phyloP scores from a whole-genome alignment of 331 rosid genomes.

The Telfairia occidentalis region DNA sequence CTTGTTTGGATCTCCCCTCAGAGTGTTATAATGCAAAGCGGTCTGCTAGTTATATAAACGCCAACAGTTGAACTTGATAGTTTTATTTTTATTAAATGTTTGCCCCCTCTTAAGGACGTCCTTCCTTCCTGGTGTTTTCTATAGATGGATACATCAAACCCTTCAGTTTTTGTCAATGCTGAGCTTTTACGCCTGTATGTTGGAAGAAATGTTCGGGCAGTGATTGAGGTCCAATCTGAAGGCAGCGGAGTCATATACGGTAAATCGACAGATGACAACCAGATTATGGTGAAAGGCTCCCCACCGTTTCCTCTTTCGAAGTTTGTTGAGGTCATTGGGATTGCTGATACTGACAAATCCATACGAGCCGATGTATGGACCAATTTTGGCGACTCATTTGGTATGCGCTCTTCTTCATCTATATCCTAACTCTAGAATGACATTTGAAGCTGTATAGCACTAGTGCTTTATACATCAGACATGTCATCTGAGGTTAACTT shows the following conservation, averaged over 20 bases:
- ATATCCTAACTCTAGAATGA: neutral
- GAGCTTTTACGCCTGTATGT: conserved; percentile 29
- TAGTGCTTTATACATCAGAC: neutral
- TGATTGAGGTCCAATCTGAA: conserved; percentile 27
- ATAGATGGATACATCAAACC: conserved; percentile 37
- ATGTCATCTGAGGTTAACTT: neutral
- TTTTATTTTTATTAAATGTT: neutral
- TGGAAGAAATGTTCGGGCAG: conserved; percentile 30
- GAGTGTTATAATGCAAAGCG: neutral
- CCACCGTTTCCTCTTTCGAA: conserved; percentile 23
- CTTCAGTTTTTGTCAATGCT: conserved; percentile 37
- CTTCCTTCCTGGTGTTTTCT: conserved; percentile 13
- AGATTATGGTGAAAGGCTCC: conserved; percentile 30
- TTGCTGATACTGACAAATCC: conserved; percentile 39
- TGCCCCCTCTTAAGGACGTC: neutral
- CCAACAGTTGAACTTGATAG: neutral
- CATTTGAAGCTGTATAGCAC: neutral
- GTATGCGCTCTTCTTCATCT: conserved; percentile 4
- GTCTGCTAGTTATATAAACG: neutral
- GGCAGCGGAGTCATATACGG: conserved; percentile 24
- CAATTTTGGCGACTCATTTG: conserved; percentile 36
- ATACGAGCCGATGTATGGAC: conserved; percentile 34
- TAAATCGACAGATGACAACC: conserved; percentile 28
- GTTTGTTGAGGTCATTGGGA: conserved; percentile 35
- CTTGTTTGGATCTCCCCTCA: neutral